Evolutionary conservation across 1,284 basidiomycete genomes (phyloP), one percentile per base, ranked within the genome.

Genomic region (Trichosporon faecale): DNA sequence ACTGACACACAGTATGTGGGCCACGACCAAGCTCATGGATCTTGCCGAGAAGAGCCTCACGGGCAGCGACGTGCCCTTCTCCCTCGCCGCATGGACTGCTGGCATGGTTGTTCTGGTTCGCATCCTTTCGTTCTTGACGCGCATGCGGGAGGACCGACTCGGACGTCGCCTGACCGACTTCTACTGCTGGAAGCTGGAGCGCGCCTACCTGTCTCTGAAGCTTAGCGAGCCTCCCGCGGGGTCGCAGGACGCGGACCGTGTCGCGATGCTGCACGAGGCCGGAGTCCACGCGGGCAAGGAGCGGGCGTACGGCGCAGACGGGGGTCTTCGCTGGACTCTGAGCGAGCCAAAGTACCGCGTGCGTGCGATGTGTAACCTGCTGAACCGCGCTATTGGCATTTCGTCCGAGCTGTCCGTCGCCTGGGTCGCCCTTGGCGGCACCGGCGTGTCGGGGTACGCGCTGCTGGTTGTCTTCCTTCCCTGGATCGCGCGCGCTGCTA

Each of bases 1-100:
- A 31, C 57, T 61, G 57, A 61, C 57, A 31, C 11, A 29, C 57
- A 61, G 57, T 2, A 61, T 61, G 57, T 61, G 29, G 27, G n/a
- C 57, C 1, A n/a, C 7, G 16, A n/a, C 57, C 14, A 29, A n/a
- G 29, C 57, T 61, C 8, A 61, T 61, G 57, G 27, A 31, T n/a
- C 27, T 31, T 5, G 57, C 23, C 9, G 57, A 61, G 18, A 14
- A n/a, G 29, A 23, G 57, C 8, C 57, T 61, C 16, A 61, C 21
- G 4, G 57, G 57, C 57, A 16, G 29, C 5, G 29, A 21, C 7
- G 57, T 61, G 12, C 11, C 57, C 16, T 4, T 61, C 29, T 14
- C 57, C 31, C 21, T 8, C 18, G 57, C 57, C 6, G 18, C 29
- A 8, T 61, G 27, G 18, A n/a, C 57, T 5, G 57, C 57, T 1